These are phyloP conservation scores for Gentiana macrophylla DNA, from an alignment of 257 asterid genomes.

Conservation along the genomic window DNA sequence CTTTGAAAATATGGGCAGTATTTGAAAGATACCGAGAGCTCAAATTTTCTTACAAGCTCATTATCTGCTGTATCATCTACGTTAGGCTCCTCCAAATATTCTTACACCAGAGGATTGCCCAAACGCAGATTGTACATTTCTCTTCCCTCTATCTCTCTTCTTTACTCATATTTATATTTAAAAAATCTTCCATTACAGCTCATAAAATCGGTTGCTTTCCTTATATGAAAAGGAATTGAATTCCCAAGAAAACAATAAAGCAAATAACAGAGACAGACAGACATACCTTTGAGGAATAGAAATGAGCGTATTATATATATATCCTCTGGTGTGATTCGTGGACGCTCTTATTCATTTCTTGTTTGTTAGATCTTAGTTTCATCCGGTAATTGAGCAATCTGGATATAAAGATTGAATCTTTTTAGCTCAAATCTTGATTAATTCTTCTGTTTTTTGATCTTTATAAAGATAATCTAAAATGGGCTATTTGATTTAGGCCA, in stretches of 20 bases:
- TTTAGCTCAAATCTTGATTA: neutral
- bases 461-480: conserved; percentile 3
- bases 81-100: conserved; percentile 24
- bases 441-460: conserved; percentile 7
- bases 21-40: too few species aligned
- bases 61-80: conserved; percentile 20
- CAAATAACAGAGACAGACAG: conserved; percentile 25
- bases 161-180: too few species aligned
- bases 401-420: conserved; percentile 12
- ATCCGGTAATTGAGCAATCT: conserved; percentile 20
- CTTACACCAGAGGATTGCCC: conserved; percentile 33
- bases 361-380: conserved; percentile 52
- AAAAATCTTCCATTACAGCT: too few species aligned
- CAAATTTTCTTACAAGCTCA: too few species aligned
- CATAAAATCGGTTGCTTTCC: too few species aligned
- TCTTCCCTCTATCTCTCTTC: neutral
- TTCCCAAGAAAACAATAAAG: conserved; percentile 27
- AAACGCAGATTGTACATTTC: conserved; percentile 9
- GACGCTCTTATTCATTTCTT: conserved; percentile 34
- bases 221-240: too few species aligned
- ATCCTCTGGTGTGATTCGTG: conserved; percentile 41
- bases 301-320: conserved; percentile 29
- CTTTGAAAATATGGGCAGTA: too few species aligned
- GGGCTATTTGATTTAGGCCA: conserved; percentile 39
- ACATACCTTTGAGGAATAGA: conserved; percentile 29